These are phyloP conservation scores for Aspergillus baeticus DNA, from an alignment of 495 filamentous ascomycete genomes.

Conservation along the genomic window DNA sequence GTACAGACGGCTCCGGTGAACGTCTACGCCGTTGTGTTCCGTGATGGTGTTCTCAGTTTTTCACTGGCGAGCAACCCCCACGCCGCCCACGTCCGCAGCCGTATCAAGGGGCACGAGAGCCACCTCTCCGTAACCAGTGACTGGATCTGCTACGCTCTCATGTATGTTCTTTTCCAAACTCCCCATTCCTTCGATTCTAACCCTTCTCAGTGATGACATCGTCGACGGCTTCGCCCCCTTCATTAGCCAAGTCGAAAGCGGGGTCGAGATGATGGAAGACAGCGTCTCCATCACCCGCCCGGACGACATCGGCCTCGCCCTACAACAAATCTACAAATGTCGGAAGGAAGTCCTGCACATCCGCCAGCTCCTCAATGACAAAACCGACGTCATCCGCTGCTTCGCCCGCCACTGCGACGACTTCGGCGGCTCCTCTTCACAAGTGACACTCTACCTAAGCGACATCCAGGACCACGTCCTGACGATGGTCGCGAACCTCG, in stretches of 20 bases:
- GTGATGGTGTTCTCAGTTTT: constrained; percentile 84
- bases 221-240: constrained; percentile 87
- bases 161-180: constrained; percentile 45
- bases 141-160: constrained; percentile 96
- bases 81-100: constrained; percentile 74
- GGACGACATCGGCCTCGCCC: constrained; percentile 74
- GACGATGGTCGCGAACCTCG: constrained; percentile 89
- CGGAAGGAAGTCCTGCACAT: constrained; percentile 87
- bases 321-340: constrained; percentile 78
- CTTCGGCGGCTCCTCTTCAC: constrained; percentile 75
- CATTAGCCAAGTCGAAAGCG: constrained; percentile 71
- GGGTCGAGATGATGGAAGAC: constrained; percentile 86
- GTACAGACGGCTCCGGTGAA: constrained; percentile 74
- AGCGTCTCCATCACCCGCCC: constrained; percentile 77
- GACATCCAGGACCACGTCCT: constrained; percentile 96
- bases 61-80: constrained; percentile 77
- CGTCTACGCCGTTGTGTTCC: constrained; percentile 88
- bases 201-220: constrained; percentile 72
- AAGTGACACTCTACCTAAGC: constrained; percentile 85
- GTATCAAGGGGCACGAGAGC: constrained; percentile 81
- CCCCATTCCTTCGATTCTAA: constrained; percentile 12
- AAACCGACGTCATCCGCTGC: constrained; percentile 88
- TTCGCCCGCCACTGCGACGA: constrained; percentile 94
- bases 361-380: constrained; percentile 83
- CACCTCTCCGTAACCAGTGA: constrained; percentile 83